Base-by-base conservation (phyloP, 2,329 filamentous ascomycete species). In the Lojkania enalia region DNA sequence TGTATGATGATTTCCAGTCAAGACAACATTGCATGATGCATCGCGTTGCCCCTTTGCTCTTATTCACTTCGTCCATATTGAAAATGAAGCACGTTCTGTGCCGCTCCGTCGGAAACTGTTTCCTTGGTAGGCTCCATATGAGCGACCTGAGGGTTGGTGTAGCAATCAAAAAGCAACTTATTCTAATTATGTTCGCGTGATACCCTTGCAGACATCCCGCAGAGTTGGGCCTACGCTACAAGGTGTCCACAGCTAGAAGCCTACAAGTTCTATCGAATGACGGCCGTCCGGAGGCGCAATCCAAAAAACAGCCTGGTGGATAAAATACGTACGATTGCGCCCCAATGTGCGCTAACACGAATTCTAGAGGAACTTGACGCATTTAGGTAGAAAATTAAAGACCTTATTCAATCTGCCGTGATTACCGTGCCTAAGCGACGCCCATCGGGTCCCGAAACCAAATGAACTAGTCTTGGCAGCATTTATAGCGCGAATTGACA, bases 51-150 rank as follows among this genome's bases (percentile, higher is more conserved):
- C 23, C 23, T 27, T 9, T 27, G 9, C 15, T 33, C 30, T 33
- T 11, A 16, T 16, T 33, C 30, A 33, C 30, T 15, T 9, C 7
- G 30, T 33, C 19, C 16, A 39, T 23, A 5, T 39, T 33, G n/a
- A n/a, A 39, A 39, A 25, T 39, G 36, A 39, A 39, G 20, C 36
- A 39, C 36, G 36, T 39, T 39, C 36, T 27, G 36, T 15, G 36
- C 36, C 36, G 16, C 20, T 5, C 20, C 15, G 12, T 18, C 29
- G 36, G 36, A 14, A 27, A 5, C 20, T 5, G 5, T 39, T 27
- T 12, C 36, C 19, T 39, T 23, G 36, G 36, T 23, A 39, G 5
- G 5, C 20, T 27, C n/a, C 21, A 12, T 25, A 21, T 18, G 19
- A 27, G 13, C n/a, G 12, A 5, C 20, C 18, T 39, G 12, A 13